Evolutionary conservation across 768 basidiomycete genomes (phyloP), one percentile per base, ranked within the genome.

Genomic region (Mycena leptocephala): DNA sequence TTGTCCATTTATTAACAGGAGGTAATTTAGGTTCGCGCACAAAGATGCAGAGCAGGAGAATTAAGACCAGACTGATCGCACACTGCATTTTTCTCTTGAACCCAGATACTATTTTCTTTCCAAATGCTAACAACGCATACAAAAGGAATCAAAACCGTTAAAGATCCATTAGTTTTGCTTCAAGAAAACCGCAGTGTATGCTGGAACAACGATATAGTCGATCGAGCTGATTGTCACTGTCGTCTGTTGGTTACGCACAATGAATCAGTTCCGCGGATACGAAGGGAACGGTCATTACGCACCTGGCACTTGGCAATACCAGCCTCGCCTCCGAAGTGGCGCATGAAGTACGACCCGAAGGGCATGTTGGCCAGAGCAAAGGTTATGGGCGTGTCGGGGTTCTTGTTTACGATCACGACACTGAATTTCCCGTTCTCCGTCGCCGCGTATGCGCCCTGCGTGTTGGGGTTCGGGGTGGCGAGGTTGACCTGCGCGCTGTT

Each of bases 291-390:
- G 7, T 16, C 64, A 32, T 28, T 22, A n/a, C 87, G 74, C 76
- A 89, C 89, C 88, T 91, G 90, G 86, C 87, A 92, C 83, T 91
- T 91, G 20, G 90, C 90, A 20, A 89, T 76, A 8, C 90, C 90
- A 9, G 90, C 87, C 30, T 80, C 84, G 64, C 90, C 90, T 77
- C 90, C 90, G 76, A 91, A 92, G 81, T 92, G 90, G n/a, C 90
- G 87, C 30, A 91, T 55, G 78, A 90, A 88, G 81, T 92, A 92
- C 18, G 78, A 81, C 8, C 90, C 90, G n/a, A 82, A 79, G 1
- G 90, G 89, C 53, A 92, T 82, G 71, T 87, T 86, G 32, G 86
- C 81, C n/a, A 91, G 79, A 70, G 85, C 82, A 64, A 90, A 85
- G 14, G 85, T 79, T 64, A 90, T 81, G 1, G 89, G 83, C 8